Base-by-base conservation (phyloP, 2,329 filamentous ascomycete species). In the Talaromyces sp. region DNA sequence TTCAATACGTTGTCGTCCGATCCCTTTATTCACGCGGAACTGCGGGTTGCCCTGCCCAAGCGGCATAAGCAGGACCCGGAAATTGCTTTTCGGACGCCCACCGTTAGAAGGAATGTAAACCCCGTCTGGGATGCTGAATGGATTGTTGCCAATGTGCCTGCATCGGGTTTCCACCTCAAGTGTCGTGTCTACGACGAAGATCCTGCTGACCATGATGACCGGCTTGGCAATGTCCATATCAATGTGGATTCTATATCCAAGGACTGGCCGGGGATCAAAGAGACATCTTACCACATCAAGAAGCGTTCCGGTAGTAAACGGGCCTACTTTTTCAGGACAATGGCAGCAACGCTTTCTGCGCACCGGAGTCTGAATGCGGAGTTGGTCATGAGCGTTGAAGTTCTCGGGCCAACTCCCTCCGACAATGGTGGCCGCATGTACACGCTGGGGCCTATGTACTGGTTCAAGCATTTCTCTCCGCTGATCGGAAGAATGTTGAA, bases 181-280 rank as follows among this genome's bases (percentile, higher is more conserved):
- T 91, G 90, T 63, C 84, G 90, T 57, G 76, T 97, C 19, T 95
- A 92, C 75, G 93, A 97, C 69, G 93, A 97, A 73, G 93, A 97
- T 74, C 86, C 87, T 35, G 85, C 88, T 1, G 90, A 97, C 71
- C 85, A 89, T 65, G 89, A 97, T 70, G 93, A 97, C 75, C 83
- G 91, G 27, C 81, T 97, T 21, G 93, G 93, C 11, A 95, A 94
- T 69, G 90, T 91, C 3, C 91, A 91, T 53, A 79, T 96, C 58
- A 75, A 83, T 19, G 85, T 89, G 0, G 75, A 81, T 11, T 70
- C 75, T 1, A 71, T 96, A 7, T 79, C 79, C 54, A 85, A 88
- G 48, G 73, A 81, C 43, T 95, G 90, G 90, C 67, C 77, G 9
- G 90, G 89, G 0, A 83, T 92, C 56, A 81, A 82, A 3, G 80